Evolutionary conservation across 352 stramenopile species (phyloP).

Genomic region (Globisporangium radiosum): DNA sequence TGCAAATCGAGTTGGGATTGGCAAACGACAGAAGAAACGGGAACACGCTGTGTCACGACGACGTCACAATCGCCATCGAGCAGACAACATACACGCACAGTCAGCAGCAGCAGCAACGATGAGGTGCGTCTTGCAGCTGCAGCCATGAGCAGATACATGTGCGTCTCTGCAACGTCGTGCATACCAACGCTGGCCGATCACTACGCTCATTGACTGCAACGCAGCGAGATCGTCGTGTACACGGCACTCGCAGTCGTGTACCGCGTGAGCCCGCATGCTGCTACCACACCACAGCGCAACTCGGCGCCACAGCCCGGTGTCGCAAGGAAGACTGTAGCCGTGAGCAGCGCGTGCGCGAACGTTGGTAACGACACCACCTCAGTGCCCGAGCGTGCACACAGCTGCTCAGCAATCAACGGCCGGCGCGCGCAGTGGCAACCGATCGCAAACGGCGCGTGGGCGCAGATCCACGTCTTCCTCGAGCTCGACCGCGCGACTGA

Average conservation of each 20-base stretch:
- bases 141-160: no score
- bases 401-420: conserved; percentile 4
- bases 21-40: no score
- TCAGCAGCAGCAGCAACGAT: no score
- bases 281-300: background rate
- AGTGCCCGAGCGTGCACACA: conserved; percentile 1
- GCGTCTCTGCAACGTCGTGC: no score
- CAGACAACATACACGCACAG: no score
- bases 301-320: background rate
- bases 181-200: no score
- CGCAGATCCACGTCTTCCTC: conserved; percentile 48
- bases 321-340: background rate
- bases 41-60: no score
- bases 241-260: conserved; percentile 30
- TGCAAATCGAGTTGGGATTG: no score
- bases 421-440: conserved; percentile 22
- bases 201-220: no score
- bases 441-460: conserved; percentile 34
- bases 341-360: background rate
- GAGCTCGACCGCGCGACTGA: conserved; percentile 25
- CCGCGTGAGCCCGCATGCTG: background rate
- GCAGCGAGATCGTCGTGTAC: conserved; percentile 33
- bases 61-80: no score
- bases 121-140: no score
- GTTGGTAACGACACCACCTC: background rate